Percentiles rank a stretch among this genome's conserved stretches.
These are phyloP conservation scores for Fusarium sp. DNA, from an alignment of 2,329 filamentous ascomycete genomes.

Conservation along the genomic window DNA sequence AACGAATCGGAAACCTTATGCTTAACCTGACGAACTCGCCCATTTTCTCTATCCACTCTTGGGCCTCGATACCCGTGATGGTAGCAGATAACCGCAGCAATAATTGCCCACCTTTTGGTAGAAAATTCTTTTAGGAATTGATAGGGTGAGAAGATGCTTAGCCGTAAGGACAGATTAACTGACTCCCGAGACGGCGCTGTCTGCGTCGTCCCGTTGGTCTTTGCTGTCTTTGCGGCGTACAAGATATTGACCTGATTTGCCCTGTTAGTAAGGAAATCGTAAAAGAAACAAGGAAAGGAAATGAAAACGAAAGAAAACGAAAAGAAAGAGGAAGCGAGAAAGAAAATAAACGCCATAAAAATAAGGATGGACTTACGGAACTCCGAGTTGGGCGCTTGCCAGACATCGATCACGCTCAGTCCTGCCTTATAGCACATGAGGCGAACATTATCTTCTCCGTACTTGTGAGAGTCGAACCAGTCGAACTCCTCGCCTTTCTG, in stretches of 20 bases:
- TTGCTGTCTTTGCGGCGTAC: constrained; percentile 51
- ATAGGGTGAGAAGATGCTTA: constrained; percentile 27
- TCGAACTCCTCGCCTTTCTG: constrained; percentile 55
- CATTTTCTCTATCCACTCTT: constrained; percentile 31
- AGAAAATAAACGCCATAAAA: neutral
- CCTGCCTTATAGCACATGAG: constrained; percentile 58
- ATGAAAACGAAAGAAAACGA: neutral
- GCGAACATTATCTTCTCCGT: constrained; percentile 53
- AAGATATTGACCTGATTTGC: constrained; percentile 55
- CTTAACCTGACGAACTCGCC: constrained; percentile 52
- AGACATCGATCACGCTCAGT: constrained; percentile 54
- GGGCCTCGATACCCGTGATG: constrained; percentile 21
- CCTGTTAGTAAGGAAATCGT: constrained; percentile 40
- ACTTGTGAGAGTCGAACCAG: constrained; percentile 62
- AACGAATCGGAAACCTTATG: constrained; percentile 55
- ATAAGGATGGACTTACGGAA: constrained; percentile 51
- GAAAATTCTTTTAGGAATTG: constrained; percentile 33
- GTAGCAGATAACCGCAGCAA: constrained; percentile 44
- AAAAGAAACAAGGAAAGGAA: constrained; percentile 10
- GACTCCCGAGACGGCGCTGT: constrained; percentile 56
- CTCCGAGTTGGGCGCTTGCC: constrained; percentile 56
- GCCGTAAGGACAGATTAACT: constrained; percentile 29
- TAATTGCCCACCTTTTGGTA: constrained; percentile 48
- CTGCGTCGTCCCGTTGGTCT: constrained; percentile 53
- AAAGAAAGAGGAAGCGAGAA: neutral